phyloP scores from a whole-genome alignment of 2,329 filamentous ascomycete species.

The Hypomyces perniciosus region DNA sequence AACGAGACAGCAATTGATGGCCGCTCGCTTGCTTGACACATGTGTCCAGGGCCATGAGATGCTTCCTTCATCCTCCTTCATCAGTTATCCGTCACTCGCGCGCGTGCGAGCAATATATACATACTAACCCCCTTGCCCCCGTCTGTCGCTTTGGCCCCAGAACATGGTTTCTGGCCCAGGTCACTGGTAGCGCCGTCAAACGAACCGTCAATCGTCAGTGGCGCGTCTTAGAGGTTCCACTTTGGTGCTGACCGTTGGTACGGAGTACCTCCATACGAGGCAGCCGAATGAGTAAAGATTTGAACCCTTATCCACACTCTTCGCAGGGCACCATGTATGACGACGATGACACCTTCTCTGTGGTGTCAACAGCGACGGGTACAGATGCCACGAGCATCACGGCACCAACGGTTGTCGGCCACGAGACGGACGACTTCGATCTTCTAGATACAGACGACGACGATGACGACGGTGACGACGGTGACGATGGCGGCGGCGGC shows the following conservation, averaged over 20 bases:
- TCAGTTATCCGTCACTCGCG: too few relatives aligned
- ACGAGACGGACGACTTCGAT: constrained; percentile 26
- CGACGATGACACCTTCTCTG: constrained; percentile 23
- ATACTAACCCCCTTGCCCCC: too few relatives aligned
- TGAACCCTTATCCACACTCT: constrained; percentile 8
- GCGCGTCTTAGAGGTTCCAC: constrained; percentile 10
- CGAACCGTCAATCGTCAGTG: constrained; percentile 11
- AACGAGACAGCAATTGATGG: too few relatives aligned
- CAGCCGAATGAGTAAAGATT: constrained; percentile 1
- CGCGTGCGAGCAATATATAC: too few relatives aligned
- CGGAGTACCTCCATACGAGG: constrained; percentile 4
- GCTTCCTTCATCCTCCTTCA: too few relatives aligned
- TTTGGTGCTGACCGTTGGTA: constrained; percentile 8
- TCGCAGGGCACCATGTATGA: constrained; percentile 15
- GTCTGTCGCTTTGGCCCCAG: neutral
- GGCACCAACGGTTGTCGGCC: constrained; percentile 18
- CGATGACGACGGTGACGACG: constrained; percentile 14
- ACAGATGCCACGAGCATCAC: constrained; percentile 14
- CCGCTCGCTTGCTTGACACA: too few relatives aligned
- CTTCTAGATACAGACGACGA: constrained; percentile 13
- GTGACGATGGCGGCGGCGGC: constrained; percentile 11
- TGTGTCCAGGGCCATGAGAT: too few relatives aligned
- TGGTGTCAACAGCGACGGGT: constrained; percentile 23
- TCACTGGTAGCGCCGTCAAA: constrained; percentile 4
- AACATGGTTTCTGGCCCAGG: neutral